phyloP scores from a whole-genome alignment of 129 eudicot species.

The Chrysanthemum makinoi region DNA sequence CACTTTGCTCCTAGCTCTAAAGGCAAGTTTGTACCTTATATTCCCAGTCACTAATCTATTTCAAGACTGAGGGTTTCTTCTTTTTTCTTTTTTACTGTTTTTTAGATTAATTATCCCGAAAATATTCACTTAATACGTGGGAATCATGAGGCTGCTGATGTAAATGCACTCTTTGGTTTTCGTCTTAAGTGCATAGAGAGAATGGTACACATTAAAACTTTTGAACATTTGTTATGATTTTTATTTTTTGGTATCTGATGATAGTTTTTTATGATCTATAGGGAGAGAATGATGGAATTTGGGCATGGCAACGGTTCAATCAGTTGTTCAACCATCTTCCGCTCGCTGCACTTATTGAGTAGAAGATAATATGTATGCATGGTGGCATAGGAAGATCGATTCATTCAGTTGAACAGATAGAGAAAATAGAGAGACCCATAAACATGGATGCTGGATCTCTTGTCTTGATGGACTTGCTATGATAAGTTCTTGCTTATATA shows the following conservation, averaged over 20 bases:
- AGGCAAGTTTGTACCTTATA: too few relatives aligned
- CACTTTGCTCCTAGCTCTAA: too few relatives aligned
- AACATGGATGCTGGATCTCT: constrained; percentile 99
- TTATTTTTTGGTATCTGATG: not conserved
- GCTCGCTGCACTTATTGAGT: constrained; percentile 87
- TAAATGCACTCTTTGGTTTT: constrained; percentile 94
- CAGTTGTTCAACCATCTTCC: constrained; percentile 90
- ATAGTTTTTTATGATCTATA: constrained; percentile 30
- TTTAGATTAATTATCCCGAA: constrained; percentile 86
- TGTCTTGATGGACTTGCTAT: constrained; percentile 85
- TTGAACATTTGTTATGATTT: not conserved
- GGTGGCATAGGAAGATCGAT: constrained; percentile 99
- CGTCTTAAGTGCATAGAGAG: constrained; percentile 98
- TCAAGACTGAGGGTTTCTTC: too few relatives aligned
- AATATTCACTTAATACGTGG: constrained; percentile 92
- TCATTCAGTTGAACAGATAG: constrained; percentile 88
- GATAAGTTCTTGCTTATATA: constrained; percentile 39
- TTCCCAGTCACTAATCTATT: too few relatives aligned
- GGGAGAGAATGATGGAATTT: constrained; percentile 98
- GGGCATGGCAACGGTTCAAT: constrained; percentile 98
- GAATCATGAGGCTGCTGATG: constrained; percentile 98
- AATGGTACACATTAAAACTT: constrained; percentile 52
- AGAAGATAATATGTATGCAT: constrained; percentile 95
- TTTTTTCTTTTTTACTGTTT: not conserved
- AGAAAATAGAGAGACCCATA: constrained; percentile 92